phyloP scores from a whole-genome alignment of 192 early-diverging fungal species.

The Linnemannia hyalina region DNA sequence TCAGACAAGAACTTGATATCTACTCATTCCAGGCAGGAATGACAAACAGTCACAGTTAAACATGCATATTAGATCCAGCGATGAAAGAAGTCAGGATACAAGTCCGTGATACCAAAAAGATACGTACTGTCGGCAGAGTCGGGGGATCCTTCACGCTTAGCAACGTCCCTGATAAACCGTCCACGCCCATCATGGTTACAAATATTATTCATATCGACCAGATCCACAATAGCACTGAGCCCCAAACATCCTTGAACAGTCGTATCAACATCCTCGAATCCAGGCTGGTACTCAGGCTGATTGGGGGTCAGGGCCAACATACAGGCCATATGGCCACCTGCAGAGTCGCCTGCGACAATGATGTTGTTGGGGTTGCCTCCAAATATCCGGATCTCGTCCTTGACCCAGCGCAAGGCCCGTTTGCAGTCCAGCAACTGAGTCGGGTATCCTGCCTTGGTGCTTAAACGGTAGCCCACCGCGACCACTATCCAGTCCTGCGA shows the following conservation, averaged over 20 bases:
- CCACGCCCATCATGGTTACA: constrained; percentile 55
- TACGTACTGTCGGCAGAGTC: constrained; percentile 50
- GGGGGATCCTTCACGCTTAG: constrained; percentile 33
- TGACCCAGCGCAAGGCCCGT: constrained; percentile 77
- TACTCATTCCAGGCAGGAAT: background rate
- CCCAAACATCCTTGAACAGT: constrained; percentile 67
- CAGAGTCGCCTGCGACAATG: constrained; percentile 62
- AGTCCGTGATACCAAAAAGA: background rate
- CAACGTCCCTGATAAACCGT: constrained; percentile 62
- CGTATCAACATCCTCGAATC: constrained; percentile 72
- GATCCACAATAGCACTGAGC: constrained; percentile 63
- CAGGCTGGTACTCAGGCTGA: constrained; percentile 60
- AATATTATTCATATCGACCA: constrained; percentile 58
- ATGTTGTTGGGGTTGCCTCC: constrained; percentile 77
- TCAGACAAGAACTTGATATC: constrained; percentile 52
- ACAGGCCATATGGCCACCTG: constrained; percentile 72
- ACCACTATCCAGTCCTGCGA: constrained; percentile 69
- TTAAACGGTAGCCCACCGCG: constrained; percentile 69
- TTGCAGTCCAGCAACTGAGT: constrained; percentile 77
- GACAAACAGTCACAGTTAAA: background rate
- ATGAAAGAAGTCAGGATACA: background rate
- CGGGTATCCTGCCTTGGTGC: constrained; percentile 60
- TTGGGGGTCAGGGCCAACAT: constrained; percentile 68
- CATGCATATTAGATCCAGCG: background rate
- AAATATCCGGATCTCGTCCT: constrained; percentile 66